Conservation (phyloP, 208 protist genomes). For the Leishmania tarentolae region DNA sequence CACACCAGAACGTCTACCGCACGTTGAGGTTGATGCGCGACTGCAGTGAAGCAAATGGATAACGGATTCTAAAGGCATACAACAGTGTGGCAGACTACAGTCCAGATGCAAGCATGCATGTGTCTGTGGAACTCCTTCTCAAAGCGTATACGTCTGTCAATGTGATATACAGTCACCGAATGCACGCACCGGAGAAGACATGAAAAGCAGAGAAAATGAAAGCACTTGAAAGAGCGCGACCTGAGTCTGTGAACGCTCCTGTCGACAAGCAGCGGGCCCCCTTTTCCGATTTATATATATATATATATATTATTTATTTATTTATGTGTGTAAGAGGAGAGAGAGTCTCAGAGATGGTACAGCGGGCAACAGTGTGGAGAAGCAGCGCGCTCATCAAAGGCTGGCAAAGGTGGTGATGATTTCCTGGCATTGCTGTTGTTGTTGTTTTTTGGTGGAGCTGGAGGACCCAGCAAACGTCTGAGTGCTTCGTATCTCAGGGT, state of each 20-base stretch:
- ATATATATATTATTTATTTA: too few species aligned
- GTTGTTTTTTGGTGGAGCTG: neutral
- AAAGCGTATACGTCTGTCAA: too few species aligned
- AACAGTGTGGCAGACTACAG: neutral
- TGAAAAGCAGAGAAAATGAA: too few species aligned
- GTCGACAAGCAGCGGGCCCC: too few species aligned
- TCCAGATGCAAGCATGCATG: too few species aligned
- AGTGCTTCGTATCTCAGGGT: neutral
- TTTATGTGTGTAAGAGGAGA: neutral
- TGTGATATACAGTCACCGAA: too few species aligned
- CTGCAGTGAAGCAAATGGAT: neutral
- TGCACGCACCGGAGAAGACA: too few species aligned
- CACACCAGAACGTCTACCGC: neutral
- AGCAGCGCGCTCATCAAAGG: neutral
- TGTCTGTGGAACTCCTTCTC: too few species aligned
- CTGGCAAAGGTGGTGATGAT: neutral
- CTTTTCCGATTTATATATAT: too few species aligned
- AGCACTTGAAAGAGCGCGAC: too few species aligned
- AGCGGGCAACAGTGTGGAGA: neutral
- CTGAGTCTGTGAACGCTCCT: too few species aligned
- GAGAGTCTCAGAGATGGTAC: neutral
- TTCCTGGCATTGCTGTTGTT: too few species aligned
- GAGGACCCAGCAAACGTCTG: neutral
- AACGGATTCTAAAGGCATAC: neutral
- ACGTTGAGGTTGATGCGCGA: conserved; percentile 2